Percentiles rank a stretch among this genome's conserved stretches.
Conservation (phyloP, 768 basidiomycete genomes). For the Pisolithus albus region DNA sequence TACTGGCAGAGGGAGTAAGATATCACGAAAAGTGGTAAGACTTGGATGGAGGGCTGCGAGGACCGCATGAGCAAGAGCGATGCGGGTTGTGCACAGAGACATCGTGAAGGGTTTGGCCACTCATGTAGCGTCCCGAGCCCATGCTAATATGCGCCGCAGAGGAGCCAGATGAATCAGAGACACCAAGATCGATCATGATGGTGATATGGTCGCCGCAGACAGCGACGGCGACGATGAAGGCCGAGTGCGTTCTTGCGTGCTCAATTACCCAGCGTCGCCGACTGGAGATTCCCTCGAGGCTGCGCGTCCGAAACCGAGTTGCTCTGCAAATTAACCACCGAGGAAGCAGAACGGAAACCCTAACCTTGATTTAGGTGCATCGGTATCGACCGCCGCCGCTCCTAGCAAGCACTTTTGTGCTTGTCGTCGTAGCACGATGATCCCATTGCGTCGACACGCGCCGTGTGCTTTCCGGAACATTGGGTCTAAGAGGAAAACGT, state of each 20-base stretch:
- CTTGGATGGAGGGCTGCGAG: constrained; percentile 45
- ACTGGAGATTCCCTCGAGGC: background rate
- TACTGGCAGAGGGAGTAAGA: constrained; percentile 34
- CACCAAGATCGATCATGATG: too few relatives aligned
- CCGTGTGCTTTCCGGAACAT: constrained; percentile 27
- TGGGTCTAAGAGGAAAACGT: constrained; percentile 24
- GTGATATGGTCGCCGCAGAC: too few relatives aligned
- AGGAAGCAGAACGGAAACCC: constrained; percentile 12
- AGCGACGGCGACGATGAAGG: too few relatives aligned
- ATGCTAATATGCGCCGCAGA: too few relatives aligned
- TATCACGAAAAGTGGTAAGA: constrained; percentile 25
- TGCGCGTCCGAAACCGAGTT: background rate
- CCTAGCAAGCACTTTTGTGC: constrained; percentile 38
- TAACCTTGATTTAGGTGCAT: constrained; percentile 28
- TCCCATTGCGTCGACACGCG: constrained; percentile 9
- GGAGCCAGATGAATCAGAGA: too few relatives aligned
- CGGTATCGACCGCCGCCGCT: constrained; percentile 16
- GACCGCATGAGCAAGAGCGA: constrained; percentile 44
- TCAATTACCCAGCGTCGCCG: background rate
- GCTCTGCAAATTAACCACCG: background rate
- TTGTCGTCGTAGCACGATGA: constrained; percentile 25
- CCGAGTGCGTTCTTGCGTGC: background rate
- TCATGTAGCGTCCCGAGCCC: background rate
- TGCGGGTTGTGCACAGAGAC: constrained; percentile 33
- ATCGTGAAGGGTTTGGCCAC: constrained; percentile 3